Evolutionary conservation across 306 rosid genomes (phyloP), one percentile per base, ranked within the genome.

Genomic region (Cucurbita ficifolia): DNA sequence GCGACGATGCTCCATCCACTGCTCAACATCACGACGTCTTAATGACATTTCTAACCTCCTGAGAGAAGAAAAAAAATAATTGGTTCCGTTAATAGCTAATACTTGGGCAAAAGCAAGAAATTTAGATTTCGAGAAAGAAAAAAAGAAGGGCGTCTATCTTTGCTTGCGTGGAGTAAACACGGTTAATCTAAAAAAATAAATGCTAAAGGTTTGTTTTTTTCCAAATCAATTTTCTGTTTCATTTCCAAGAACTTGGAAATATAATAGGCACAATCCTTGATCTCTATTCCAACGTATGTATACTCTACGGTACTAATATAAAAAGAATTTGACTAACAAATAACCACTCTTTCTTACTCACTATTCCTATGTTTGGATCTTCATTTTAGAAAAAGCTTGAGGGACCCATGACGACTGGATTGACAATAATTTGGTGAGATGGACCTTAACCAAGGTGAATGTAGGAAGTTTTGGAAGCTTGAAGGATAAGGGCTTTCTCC

Each of bases 1-100:
- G 59, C 88, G 92, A 35, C 96, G 92, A 62, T 88, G 96, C 14
- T 86, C 85, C 98, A 90, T 93, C 98, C 98, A 93, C 78, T 81
- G 91, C 83, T 93, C 96, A 57, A 88, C 90, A 57, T 93, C 98
- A 16, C 96, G 93, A 10, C 87, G 83, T 76, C 96, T 80, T 42
- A 86, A 86, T 48, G 88, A 86, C 96, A 82, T 88, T 82, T 92
- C 96, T 70, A 87, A 76, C 84, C 84, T 88, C 83, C 98, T 92
- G 83, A 42, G 21, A 46, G 42, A 68, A 68, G 16, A 11, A 22
- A 67, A 67, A 19, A 45, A 45, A 43, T 10, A 21, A 12, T 10
- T 12, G 39, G 72, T 19, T 40, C 70, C 8, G 7, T 64, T 40
- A 39, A 40, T 43, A 43, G 54, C 35, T 67, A 45, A 18, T 67